Evolutionary conservation across 2,329 filamentous ascomycete genomes (phyloP), one percentile per base, ranked within the genome.

Genomic region (Lojkania enalia): DNA sequence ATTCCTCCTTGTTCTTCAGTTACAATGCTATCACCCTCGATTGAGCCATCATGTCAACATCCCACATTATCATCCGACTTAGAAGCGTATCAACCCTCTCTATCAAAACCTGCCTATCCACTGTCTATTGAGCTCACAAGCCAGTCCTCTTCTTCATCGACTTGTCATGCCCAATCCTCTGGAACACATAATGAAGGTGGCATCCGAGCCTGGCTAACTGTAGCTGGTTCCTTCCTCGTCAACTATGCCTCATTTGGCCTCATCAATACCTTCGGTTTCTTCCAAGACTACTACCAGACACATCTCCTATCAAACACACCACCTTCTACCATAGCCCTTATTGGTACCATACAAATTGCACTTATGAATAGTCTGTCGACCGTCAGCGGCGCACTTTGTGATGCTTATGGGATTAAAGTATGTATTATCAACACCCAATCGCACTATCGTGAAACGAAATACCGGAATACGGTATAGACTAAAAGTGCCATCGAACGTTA

Each of bases 371-470:
- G 59, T n/a, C 57, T 77, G 48, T 81, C 82, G 0, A 78, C 82
- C 0, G 51, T 87, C 4, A 75, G 82, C n/a, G 85, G 85, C 1
- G 77, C 77, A 14, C 36, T 85, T 0, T 86, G 79, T 54, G 85
- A 88, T 57, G 75, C 67, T 23, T 81, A 81, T 43, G 84, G 85
- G 0, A 77, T 84, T 0, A 74, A 76, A 27, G 75, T 71, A 15
- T 52, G 74, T 15, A 44, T n/a, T n/a, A n/a, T n/a, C n/a, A n/a
- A n/a, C 69, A 12, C 25, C 3, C 18, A 20, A 4, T 6, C 23
- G 15, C 20, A 16, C 27, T n/a, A 16, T 21, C 11, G 18, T 12
- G 13, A 56, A 5, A 42, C 57, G 2, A 70, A n/a, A n/a, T n/a
- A n/a, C n/a, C n/a, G n/a, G n/a, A n/a, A n/a, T n/a, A n/a, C n/a